These are phyloP conservation scores for Arthroderma sp. DNA, from an alignment of 2,329 filamentous ascomycete genomes.

Conservation along the genomic window DNA sequence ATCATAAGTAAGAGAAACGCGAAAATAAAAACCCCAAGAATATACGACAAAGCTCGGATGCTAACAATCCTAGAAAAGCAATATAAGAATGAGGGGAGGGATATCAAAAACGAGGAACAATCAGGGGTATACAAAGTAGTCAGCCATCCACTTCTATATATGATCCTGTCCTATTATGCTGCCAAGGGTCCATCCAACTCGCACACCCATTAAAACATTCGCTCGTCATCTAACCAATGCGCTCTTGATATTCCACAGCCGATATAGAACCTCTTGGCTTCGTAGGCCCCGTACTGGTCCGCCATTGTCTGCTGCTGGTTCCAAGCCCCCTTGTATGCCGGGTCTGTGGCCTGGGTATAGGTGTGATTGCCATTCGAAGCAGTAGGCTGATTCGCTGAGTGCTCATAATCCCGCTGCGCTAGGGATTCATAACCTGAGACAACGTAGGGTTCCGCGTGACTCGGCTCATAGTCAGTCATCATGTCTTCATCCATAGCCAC, in stretches of 20 bases:
- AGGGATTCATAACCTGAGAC: conserved; percentile 62
- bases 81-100: too few relatives aligned
- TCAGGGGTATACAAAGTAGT: too few relatives aligned
- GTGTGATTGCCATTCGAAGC: conserved; percentile 10
- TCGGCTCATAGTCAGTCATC: conserved; percentile 17
- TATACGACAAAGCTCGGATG: too few relatives aligned
- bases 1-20: too few relatives aligned
- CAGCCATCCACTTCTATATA: too few relatives aligned
- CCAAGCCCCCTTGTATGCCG: conserved; percentile 31
- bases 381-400: conserved; percentile 17
- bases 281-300: conserved; percentile 26
- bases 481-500: conserved; percentile 36
- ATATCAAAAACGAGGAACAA: too few relatives aligned
- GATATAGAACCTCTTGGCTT: conserved; percentile 20
- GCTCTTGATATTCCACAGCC: conserved; percentile 11
- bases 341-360: conserved; percentile 28
- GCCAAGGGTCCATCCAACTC: too few relatives aligned
- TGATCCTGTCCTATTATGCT: too few relatives aligned
- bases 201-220: conserved; percentile 10
- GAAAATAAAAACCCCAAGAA: too few relatives aligned
- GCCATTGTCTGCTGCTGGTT: conserved; percentile 20
- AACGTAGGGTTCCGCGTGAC: conserved; percentile 70
- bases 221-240: conserved; percentile 13
- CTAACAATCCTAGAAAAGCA: too few relatives aligned
- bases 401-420: conserved; percentile 49